Percentiles rank a stretch among this genome's conserved stretches.
phyloP scores from a whole-genome alignment of 192 early-diverging fungal species.

The Gryganskiella cystojenkinii region DNA sequence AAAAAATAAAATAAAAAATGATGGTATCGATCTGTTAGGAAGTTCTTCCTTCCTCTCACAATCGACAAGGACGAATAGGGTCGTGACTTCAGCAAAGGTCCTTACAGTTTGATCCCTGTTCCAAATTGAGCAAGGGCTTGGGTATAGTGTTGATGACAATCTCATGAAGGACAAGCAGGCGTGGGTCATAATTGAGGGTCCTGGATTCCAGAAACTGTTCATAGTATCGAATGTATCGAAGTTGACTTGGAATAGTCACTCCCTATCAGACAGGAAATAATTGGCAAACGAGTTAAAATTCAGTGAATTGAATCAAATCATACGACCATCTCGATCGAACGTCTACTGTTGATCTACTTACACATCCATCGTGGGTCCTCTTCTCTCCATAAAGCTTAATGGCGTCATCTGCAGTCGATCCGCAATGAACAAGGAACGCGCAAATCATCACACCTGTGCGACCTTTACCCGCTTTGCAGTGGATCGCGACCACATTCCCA shows the following conservation, averaged over 20 bases:
- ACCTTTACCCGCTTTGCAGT: constrained; percentile 77
- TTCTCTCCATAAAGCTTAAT: constrained; percentile 59
- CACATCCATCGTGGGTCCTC: constrained; percentile 58
- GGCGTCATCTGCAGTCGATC: constrained; percentile 50
- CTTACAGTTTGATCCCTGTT: constrained; percentile 35
- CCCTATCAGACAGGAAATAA: constrained; percentile 35
- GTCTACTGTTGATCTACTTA: constrained; percentile 26
- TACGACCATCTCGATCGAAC: too few species aligned
- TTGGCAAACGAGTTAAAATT: too few species aligned
- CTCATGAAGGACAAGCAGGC: constrained; percentile 30
- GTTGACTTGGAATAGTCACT: constrained; percentile 68
- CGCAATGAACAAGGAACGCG: constrained; percentile 56
- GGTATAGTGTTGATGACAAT: constrained; percentile 44
- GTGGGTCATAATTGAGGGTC: constrained; percentile 22
- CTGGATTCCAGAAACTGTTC: constrained; percentile 42
- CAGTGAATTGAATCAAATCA: too few species aligned
- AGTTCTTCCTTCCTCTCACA: too few species aligned
- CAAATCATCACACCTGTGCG: constrained; percentile 69
- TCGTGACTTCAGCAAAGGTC: too few species aligned
- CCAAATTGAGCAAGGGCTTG: constrained; percentile 22
- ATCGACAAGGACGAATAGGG: too few species aligned
- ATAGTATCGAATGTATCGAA: constrained; percentile 66
- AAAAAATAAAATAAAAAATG: background rate
- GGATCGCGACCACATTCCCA: constrained; percentile 63
- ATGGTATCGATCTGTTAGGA: background rate